Evolutionary conservation across 441 rosid species (phyloP).

Genomic region (Eruca vesicaria): DNA sequence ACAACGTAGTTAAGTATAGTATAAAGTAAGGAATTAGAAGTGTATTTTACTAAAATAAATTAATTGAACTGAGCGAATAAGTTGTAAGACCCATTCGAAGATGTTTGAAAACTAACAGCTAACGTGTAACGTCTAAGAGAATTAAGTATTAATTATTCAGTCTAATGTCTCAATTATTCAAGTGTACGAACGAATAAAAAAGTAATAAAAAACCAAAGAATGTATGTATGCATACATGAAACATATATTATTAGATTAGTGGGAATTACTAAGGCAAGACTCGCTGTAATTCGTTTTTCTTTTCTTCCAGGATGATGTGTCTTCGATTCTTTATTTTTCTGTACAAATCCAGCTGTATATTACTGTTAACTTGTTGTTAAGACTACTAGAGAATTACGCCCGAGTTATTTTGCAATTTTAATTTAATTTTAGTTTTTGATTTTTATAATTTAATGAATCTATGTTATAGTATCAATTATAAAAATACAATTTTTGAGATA

Average conservation of each 20-base stretch:
- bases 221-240: not conserved
- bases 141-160: not conserved
- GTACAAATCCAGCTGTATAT: too few relatives aligned
- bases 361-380: too few relatives aligned
- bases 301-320: not conserved
- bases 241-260: not conserved
- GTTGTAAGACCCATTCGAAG: not conserved
- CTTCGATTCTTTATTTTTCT: too few relatives aligned
- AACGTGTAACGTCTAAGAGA: conserved; percentile 8
- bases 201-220: not conserved
- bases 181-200: not conserved
- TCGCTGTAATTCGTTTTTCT: not conserved
- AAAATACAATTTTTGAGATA: too few relatives aligned
- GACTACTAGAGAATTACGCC: too few relatives aligned
- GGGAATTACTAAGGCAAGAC: not conserved
- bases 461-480: too few relatives aligned
- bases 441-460: too few relatives aligned
- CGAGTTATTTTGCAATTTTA: too few relatives aligned
- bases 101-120: not conserved
- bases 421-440: too few relatives aligned
- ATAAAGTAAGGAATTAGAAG: not conserved
- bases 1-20: conserved; percentile 3
- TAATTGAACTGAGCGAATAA: not conserved
- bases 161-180: conserved; percentile 6
- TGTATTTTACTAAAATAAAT: not conserved